A percentile compares a stretch with the other conserved stretches of the same genome.
These are phyloP conservation scores for Imleria badia DNA, from an alignment of 768 basidiomycete species.

Conservation along the genomic window DNA sequence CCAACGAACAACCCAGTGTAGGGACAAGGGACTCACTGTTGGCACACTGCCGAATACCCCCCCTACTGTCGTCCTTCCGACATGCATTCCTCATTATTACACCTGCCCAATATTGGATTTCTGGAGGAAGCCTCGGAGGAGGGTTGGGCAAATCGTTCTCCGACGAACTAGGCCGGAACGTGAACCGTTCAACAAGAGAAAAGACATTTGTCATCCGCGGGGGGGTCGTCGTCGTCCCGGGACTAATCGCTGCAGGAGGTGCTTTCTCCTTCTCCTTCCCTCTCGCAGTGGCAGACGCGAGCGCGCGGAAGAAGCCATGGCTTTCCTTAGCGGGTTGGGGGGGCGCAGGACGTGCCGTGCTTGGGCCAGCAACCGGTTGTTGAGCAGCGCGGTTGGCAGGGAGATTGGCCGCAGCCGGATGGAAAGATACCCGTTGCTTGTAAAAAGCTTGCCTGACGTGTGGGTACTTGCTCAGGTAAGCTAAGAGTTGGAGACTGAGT, in stretches of 20 bases:
- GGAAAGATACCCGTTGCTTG: conserved; percentile 79
- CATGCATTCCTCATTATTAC: conserved; percentile 99
- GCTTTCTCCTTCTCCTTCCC: conserved; percentile 50
- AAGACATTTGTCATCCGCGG: conserved; percentile 85
- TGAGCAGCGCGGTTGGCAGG: conserved; percentile 30
- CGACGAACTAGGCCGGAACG: conserved; percentile 84
- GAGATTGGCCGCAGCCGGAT: conserved; percentile 62
- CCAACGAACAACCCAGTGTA: neutral
- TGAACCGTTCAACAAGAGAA: conserved; percentile 94
- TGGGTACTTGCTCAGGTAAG: conserved; percentile 96
- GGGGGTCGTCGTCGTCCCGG: conserved; percentile 10
- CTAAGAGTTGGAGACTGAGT: conserved; percentile 86
- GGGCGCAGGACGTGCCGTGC: conserved; percentile 15
- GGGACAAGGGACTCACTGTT: conserved; percentile 64
- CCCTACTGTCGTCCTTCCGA: conserved; percentile 89
- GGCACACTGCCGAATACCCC: conserved; percentile 96
- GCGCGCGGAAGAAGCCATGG: conserved; percentile 46
- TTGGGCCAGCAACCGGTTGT: conserved; percentile 28
- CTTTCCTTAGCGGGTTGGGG: conserved; percentile 32
- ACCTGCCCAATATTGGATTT: conserved; percentile 99
- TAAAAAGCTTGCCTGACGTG: conserved; percentile 97
- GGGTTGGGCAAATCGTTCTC: conserved; percentile 72
- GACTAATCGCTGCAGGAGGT: conserved; percentile 16
- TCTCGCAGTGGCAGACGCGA: conserved; percentile 41
- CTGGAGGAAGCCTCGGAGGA: conserved; percentile 72